Base-by-base conservation (phyloP, 306 rosid genomes). In the Luffa acutangula region DNA sequence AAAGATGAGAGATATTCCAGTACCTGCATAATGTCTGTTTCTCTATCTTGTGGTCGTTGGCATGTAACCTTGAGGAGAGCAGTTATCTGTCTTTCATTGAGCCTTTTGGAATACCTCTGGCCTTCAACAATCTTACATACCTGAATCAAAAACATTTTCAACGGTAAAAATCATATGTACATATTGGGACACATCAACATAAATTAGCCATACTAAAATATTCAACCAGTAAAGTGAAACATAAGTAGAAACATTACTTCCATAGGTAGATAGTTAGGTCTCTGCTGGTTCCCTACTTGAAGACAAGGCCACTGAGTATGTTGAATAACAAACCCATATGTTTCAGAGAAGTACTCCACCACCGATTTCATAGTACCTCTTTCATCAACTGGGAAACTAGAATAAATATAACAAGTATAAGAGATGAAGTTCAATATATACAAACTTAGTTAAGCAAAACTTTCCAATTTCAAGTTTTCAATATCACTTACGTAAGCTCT, bases 71-170 rank as follows among this genome's bases (percentile, higher is more conserved):
- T 93, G 36, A 96, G 88, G 82, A 96, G 77, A 63, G 94, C 98
- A 46, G 99, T 91, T 49, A 96, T 96, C 85, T 96, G 99, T 65
- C 85, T 85, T 80, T 93, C 97, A 79, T 96, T 96, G 56, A 96
- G 62, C 85, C 97, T 81, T 80, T 93, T 96, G 0, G 99, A 91
- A 49, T 96, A 96, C 79, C 99, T 70, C 77, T 96, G 99, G 5
- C 99, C 99, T 82, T 96, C 96, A 4, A 96, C 98, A 45, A 96
- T 96, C 86, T 96, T 96, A 84, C 98, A 96, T 25, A 96, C 99
- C 99, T 96, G 79, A 53, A 13, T 59, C 70, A 67, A 62, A 8
- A 33, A 77, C 33, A 67, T 36, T 65, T 14, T 37, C 46, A 46
- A 34, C 11, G 49, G 12, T 56, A 39, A 41, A 56, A 11, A 21